Percentiles rank a stretch among this genome's conserved stretches.
These are phyloP conservation scores for Fraxinus xanthoxyloides DNA, from an alignment of 305 asterid genomes.

Conservation along the genomic window DNA sequence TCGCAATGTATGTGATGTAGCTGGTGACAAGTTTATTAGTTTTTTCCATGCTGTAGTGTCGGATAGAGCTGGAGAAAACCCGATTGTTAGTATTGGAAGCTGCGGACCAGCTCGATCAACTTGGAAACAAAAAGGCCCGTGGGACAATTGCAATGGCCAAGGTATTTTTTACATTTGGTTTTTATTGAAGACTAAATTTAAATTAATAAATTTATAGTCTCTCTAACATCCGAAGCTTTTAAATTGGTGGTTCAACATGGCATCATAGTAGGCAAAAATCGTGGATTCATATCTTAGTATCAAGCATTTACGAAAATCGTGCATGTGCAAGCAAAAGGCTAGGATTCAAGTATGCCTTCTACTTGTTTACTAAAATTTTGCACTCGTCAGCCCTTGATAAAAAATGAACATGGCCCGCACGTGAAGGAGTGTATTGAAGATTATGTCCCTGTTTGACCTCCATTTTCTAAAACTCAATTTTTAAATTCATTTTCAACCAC, in stretches of 20 bases:
- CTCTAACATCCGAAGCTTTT: background rate
- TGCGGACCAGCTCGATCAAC: conserved; percentile 88
- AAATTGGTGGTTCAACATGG: background rate
- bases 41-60: conserved; percentile 52
- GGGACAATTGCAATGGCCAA: conserved; percentile 96
- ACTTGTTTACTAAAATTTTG: background rate
- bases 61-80: conserved; percentile 83
- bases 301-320: background rate
- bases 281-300: background rate
- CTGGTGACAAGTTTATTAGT: background rate
- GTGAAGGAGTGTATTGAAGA: background rate
- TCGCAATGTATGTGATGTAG: background rate
- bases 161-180: conserved; percentile 35
- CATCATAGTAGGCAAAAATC: background rate
- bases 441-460: background rate
- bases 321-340: background rate
- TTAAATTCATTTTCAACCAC: background rate
- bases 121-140: conserved; percentile 76
- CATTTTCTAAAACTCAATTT: background rate
- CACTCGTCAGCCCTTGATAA: background rate
- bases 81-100: conserved; percentile 89
- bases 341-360: background rate
- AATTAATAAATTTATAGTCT: background rate
- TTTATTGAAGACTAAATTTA: background rate
- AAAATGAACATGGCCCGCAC: background rate